These are phyloP conservation scores for Rhizoctonia solani DNA, from an alignment of 1,284 basidiomycete genomes.

Conservation along the genomic window DNA sequence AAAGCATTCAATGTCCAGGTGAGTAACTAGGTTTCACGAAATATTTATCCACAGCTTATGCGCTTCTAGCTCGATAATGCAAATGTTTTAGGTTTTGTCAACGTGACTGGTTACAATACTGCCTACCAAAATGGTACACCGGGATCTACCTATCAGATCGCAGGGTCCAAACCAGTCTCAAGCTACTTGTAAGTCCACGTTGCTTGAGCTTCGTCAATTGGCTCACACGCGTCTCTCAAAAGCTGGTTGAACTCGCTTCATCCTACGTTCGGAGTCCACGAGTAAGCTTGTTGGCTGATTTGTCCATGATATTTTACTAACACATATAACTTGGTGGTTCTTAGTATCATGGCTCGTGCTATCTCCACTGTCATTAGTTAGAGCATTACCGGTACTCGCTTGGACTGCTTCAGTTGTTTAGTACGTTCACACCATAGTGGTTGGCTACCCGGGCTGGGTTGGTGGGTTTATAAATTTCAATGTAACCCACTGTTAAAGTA, in stretches of 20 bases:
- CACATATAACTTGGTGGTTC: neutral
- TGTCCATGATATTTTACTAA: neutral
- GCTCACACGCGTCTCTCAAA: neutral
- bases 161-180: conserved; percentile 33
- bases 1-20: conserved; percentile 33
- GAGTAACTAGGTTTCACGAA: neutral
- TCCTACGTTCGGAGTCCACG: conserved; percentile 31
- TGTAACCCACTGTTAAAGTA: too few relatives aligned
- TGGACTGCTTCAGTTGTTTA: too few relatives aligned
- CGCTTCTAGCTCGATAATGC: conserved; percentile 26
- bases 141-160: conserved; percentile 31
- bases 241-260: conserved; percentile 34
- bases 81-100: conserved; percentile 28
- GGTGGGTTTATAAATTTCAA: too few relatives aligned
- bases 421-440: too few relatives aligned
- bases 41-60: neutral
- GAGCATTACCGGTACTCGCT: neutral
- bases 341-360: conserved; percentile 31
- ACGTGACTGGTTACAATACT: conserved; percentile 30
- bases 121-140: conserved; percentile 34
- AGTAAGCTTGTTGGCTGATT: conserved; percentile 9
- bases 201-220: too few relatives aligned
- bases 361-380: conserved; percentile 19
- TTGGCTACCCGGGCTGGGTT: too few relatives aligned
- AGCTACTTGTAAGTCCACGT: conserved; percentile 29